phyloP scores from a whole-genome alignment of 2,329 filamentous ascomycete species.

The Coniochaeta sp. region DNA sequence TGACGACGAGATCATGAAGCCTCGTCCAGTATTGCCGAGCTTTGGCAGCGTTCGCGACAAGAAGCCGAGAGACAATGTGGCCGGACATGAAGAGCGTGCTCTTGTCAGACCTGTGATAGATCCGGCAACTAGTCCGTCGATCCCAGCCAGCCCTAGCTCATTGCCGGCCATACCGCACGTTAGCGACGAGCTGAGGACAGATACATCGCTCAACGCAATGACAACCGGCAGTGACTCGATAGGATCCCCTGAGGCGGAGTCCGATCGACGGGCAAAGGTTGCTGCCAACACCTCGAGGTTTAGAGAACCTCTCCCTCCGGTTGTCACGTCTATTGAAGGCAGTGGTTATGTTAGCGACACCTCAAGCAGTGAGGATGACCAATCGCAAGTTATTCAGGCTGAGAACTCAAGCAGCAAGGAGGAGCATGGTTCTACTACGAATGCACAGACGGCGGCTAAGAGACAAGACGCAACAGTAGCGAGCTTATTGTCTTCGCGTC shows the following conservation, averaged over 20 bases:
- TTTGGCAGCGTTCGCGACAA: conserved; percentile 68
- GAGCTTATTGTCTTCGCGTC: not conserved
- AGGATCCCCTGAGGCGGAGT: conserved; percentile 24
- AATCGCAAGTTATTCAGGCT: not conserved
- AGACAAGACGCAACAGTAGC: not conserved
- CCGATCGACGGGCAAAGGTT: conserved; percentile 40
- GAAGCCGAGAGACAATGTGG: conserved; percentile 40
- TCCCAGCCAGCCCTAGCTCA: conserved; percentile 14
- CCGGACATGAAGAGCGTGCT: conserved; percentile 50
- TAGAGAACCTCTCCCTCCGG: conserved; percentile 60
- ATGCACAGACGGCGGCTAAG: not conserved
- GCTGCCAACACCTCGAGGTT: conserved; percentile 49
- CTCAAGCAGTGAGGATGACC: conserved; percentile 13
- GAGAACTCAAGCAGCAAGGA: not conserved
- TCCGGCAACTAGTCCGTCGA: conserved; percentile 7
- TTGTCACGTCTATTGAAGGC: conserved; percentile 63
- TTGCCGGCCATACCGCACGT: conserved; percentile 10
- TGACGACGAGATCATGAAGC: conserved; percentile 65
- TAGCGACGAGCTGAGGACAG: not conserved
- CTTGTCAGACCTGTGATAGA: conserved; percentile 41
- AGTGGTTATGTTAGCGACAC: conserved; percentile 57
- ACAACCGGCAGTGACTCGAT: not conserved
- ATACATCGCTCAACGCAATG: not conserved
- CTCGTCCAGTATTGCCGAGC: conserved; percentile 63
- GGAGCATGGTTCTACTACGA: not conserved